Conservation (phyloP, 1,284 basidiomycete species). For the Cryptococcus wingfieldii region DNA sequence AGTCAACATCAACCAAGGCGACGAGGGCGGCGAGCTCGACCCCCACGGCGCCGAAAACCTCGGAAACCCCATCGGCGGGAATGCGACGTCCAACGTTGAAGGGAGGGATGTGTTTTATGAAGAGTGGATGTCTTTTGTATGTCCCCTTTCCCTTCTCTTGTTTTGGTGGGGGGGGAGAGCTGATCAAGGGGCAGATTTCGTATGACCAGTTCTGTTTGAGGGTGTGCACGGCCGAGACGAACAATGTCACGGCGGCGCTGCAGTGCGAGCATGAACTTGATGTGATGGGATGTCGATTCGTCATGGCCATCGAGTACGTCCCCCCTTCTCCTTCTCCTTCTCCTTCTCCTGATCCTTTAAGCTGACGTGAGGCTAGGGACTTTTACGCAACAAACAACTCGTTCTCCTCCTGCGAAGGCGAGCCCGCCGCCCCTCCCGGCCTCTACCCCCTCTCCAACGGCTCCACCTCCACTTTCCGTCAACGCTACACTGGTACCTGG, state of each 20-base stretch:
- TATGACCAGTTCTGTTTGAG: slow-evolving; percentile 49
- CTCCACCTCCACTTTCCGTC: slow-evolving; percentile 46
- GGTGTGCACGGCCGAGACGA: slow-evolving; percentile 47
- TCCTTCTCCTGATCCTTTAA: not conserved
- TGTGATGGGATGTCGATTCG: slow-evolving; percentile 49
- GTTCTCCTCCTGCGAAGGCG: slow-evolving; percentile 50
- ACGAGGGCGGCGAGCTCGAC: slow-evolving; percentile 53
- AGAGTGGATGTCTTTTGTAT: slow-evolving; percentile 50
- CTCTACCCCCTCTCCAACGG: slow-evolving; percentile 43
- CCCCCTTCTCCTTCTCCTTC: not conserved
- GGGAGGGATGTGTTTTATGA: slow-evolving; percentile 53
- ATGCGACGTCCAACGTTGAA: slow-evolving; percentile 53
- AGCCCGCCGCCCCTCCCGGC: slow-evolving; percentile 46
- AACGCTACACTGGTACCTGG: slow-evolving; percentile 48
- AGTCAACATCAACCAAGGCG: slow-evolving; percentile 40
- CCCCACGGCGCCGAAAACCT: slow-evolving; percentile 51
- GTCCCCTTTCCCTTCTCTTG: not conserved
- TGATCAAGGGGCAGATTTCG: slow-evolving; percentile 12
- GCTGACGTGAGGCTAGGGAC: slow-evolving; percentile 9
- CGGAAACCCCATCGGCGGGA: slow-evolving; percentile 55
- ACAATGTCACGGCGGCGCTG: slow-evolving; percentile 36
- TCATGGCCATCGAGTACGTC: slow-evolving; percentile 45
- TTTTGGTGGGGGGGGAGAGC: not conserved
- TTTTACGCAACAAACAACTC: slow-evolving; percentile 40
- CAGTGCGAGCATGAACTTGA: slow-evolving; percentile 46